phyloP scores from a whole-genome alignment of 2,329 filamentous ascomycete genomes.

The Ophiocordyceps camponoti-leonardi region DNA sequence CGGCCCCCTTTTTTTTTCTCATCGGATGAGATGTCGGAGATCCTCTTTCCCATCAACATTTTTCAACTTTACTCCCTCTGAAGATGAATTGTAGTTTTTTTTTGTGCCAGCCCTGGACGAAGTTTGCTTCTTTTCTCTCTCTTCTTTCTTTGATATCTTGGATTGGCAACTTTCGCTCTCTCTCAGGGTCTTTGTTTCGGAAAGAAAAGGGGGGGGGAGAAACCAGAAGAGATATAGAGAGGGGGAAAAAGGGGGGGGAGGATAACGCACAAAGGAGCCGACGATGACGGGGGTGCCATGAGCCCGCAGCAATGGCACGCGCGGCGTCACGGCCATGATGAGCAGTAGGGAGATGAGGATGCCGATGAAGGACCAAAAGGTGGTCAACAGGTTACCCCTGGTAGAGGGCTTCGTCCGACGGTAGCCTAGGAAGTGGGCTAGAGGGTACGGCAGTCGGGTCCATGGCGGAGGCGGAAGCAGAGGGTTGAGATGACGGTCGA shows the following conservation, averaged over 20 bases:
- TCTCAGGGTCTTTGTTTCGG: no score
- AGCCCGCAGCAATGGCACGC: slow-evolving; percentile 33
- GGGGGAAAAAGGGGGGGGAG: no score
- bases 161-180: no score
- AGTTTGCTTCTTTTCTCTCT: no score
- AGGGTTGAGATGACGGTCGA: slow-evolving; percentile 62
- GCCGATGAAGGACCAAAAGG: slow-evolving; percentile 48
- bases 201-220: no score
- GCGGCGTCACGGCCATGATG: slow-evolving; percentile 37
- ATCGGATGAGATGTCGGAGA: not conserved
- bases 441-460: slow-evolving; percentile 40
- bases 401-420: slow-evolving; percentile 20
- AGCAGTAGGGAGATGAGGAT: slow-evolving; percentile 43
- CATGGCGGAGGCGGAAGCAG: slow-evolving; percentile 50
- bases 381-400: slow-evolving; percentile 39
- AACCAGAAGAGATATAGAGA: no score
- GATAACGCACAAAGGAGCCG: slow-evolving; percentile 46
- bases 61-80: no score
- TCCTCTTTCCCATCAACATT: no score
- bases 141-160: no score
- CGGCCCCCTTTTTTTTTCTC: slow-evolving; percentile 47
- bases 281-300: slow-evolving; percentile 43
- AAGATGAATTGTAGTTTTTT: no score
- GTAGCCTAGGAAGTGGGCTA: slow-evolving; percentile 55
- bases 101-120: no score